phyloP scores from a whole-genome alignment of 2,329 filamentous ascomycete species.

The Alternaria rosae region DNA sequence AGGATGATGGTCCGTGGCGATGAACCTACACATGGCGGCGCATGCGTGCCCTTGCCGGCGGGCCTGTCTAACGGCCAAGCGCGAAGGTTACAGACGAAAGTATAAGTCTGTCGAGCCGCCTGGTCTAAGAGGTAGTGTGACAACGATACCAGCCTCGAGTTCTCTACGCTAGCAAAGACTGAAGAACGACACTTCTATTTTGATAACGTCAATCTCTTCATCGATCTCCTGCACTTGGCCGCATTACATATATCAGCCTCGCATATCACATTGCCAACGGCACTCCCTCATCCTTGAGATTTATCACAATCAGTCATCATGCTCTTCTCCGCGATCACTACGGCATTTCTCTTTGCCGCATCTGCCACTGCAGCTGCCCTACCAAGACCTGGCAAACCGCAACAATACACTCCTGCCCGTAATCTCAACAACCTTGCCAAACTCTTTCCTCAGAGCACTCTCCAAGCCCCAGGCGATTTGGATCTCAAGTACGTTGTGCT shows the following conservation, averaged over 20 bases:
- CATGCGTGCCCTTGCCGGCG: slow-evolving; percentile 33
- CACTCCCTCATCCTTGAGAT: neutral
- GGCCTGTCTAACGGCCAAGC: slow-evolving; percentile 37
- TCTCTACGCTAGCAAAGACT: slow-evolving; percentile 9
- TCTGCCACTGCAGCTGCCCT: slow-evolving; percentile 27
- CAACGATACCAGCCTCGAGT: slow-evolving; percentile 26
- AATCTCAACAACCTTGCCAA: slow-evolving; percentile 35
- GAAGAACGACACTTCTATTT: neutral
- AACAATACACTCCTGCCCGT: slow-evolving; percentile 22
- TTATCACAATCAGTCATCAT: slow-evolving; percentile 25
- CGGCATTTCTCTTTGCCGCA: slow-evolving; percentile 29
- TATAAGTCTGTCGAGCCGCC: slow-evolving; percentile 41
- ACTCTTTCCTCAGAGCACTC: slow-evolving; percentile 39
- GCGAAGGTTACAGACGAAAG: slow-evolving; percentile 29
- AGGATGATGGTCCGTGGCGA: slow-evolving; percentile 31
- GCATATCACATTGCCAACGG: neutral
- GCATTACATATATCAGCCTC: neutral
- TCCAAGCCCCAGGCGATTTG: slow-evolving; percentile 34
- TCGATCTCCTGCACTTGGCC: neutral
- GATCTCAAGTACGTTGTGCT: slow-evolving; percentile 57
- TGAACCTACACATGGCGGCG: slow-evolving; percentile 41
- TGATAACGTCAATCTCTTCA: neutral
- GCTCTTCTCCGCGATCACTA: slow-evolving; percentile 37
- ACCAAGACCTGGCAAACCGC: slow-evolving; percentile 18
- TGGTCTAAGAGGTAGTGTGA: slow-evolving; percentile 19